Evolutionary conservation across 805 yeast genomes (phyloP).

Genomic region (Metschnikowia anglica): DNA sequence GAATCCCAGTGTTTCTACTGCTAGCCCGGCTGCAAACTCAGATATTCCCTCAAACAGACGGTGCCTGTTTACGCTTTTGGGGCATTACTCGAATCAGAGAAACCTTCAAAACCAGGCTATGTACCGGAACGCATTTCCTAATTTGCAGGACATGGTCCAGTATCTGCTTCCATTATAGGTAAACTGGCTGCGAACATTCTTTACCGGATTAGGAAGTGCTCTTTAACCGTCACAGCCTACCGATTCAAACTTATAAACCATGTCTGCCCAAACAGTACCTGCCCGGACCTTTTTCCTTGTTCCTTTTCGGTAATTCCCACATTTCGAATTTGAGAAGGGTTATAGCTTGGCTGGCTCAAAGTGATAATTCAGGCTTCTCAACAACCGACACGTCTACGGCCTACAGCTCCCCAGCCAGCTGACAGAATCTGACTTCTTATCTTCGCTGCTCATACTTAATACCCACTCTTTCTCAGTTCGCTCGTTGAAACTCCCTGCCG

Average conservation of each 20-base stretch:
- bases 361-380: too few relatives aligned
- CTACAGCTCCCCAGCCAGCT: too few relatives aligned
- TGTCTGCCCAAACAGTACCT: neutral
- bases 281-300: neutral
- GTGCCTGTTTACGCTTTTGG: too few relatives aligned
- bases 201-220: constrained; percentile 18
- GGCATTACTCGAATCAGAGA: constrained; percentile 2
- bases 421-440: too few relatives aligned
- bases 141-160: neutral
- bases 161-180: neutral
- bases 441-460: too few relatives aligned
- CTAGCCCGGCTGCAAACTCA: too few relatives aligned
- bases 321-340: neutral
- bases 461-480: neutral
- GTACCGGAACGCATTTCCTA: neutral
- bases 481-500: neutral
- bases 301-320: too few relatives aligned
- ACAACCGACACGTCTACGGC: too few relatives aligned
- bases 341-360: neutral
- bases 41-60: too few relatives aligned
- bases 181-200: constrained; percentile 21
- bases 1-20: too few relatives aligned
- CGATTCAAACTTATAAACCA: constrained; percentile 11
- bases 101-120: too few relatives aligned
- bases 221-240: neutral